phyloP scores from a whole-genome alignment of 2,329 filamentous ascomycete species.

The Elsinoe batatas region DNA sequence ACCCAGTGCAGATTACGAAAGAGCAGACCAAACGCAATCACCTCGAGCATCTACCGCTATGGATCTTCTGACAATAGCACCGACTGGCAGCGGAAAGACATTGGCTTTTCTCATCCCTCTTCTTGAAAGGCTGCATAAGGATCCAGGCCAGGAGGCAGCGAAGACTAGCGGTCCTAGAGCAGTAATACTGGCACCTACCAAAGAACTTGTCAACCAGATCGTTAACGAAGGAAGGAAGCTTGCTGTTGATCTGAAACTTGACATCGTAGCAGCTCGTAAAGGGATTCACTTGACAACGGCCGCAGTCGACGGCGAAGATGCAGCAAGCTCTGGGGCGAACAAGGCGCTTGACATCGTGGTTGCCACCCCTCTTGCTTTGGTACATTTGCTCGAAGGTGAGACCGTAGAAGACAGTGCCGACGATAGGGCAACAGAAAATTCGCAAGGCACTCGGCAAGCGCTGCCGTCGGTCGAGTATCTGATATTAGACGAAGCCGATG shows the following conservation, averaged over 20 bases:
- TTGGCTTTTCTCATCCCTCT: constrained; percentile 83
- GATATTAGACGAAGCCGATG: constrained; percentile 88
- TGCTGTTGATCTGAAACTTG: constrained; percentile 63
- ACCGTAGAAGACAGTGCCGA: constrained; percentile 28
- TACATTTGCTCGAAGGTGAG: constrained; percentile 21
- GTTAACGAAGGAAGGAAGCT: constrained; percentile 72
- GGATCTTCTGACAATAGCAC: constrained; percentile 80
- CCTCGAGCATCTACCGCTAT: constrained; percentile 33
- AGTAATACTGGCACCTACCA: constrained; percentile 40
- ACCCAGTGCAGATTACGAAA: constrained; percentile 31
- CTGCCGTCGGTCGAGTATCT: constrained; percentile 57
- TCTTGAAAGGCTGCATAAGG: constrained; percentile 57
- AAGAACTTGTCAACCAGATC: constrained; percentile 42
- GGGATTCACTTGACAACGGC: constrained; percentile 55
- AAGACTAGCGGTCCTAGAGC: constrained; percentile 26
- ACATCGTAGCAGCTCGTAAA: constrained; percentile 73
- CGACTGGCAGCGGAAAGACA: constrained; percentile 94
- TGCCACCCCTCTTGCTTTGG: neutral
- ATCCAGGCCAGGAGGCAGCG: constrained; percentile 10
- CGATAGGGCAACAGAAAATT: constrained; percentile 45
- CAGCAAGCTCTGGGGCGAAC: no score
- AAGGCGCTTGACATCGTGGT: constrained; percentile 3
- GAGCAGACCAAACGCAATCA: constrained; percentile 20
- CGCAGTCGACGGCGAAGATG: constrained; percentile 32
- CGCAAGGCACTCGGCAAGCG: neutral